Evolutionary conservation across 768 basidiomycete genomes (phyloP).

Genomic region (Rhizopogon rudus): DNA sequence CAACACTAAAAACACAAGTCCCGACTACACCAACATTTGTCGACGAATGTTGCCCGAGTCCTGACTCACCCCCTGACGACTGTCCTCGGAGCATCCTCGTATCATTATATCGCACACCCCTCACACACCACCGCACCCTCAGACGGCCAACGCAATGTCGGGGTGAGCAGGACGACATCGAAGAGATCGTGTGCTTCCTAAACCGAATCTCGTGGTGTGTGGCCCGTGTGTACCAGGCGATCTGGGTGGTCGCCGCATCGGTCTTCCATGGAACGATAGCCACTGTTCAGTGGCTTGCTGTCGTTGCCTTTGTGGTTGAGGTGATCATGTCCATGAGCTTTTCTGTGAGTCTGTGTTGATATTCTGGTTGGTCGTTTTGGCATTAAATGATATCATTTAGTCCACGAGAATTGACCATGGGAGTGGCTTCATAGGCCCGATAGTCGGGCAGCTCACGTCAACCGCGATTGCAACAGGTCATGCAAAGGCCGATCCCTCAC

Average conservation of each 20-base stretch:
- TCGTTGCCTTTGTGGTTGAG: background rate
- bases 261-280: background rate
- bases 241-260: background rate
- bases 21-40: background rate
- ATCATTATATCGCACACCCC: background rate
- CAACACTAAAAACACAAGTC: background rate
- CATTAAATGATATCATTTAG: background rate
- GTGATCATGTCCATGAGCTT: background rate
- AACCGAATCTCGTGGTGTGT: slow-evolving; percentile 32
- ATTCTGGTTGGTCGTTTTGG: background rate
- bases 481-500: background rate
- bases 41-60: background rate
- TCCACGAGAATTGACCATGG: background rate
- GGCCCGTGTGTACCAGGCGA: background rate
- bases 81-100: background rate
- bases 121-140: background rate
- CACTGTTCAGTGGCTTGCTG: slow-evolving; percentile 1
- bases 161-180: slow-evolving; percentile 2
- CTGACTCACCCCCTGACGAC: background rate
- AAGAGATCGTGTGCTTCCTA: slow-evolving; percentile 46
- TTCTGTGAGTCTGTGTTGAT: background rate
- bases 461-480: background rate
- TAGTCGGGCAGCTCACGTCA: background rate
- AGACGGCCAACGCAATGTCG: background rate
- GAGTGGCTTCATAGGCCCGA: background rate